Conservation (phyloP, 495 filamentous ascomycete genomes). For the Letharia columbiana region DNA sequence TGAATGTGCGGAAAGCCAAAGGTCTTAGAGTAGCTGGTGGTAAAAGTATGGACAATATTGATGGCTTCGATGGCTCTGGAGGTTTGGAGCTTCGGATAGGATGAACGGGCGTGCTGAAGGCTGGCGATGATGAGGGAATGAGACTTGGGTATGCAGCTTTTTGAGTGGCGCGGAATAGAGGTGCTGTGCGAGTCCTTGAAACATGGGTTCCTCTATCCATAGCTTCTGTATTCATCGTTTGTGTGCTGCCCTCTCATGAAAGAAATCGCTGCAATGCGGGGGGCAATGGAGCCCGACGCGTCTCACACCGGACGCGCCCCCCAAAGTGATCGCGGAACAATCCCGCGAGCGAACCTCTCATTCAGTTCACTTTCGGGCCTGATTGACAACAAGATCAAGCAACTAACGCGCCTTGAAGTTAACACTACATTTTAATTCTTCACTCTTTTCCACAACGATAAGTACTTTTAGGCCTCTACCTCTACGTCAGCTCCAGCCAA, state of each 20-base stretch:
- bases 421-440: not conserved
- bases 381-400: not conserved
- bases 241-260: not conserved
- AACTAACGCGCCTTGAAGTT: not conserved
- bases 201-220: constrained; percentile 1
- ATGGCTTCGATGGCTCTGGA: constrained; percentile 51
- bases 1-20: constrained; percentile 90
- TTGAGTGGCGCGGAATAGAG: constrained; percentile 23
- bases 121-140: constrained; percentile 82
- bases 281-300: not conserved
- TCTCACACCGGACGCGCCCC: not conserved
- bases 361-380: not conserved
- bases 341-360: not conserved
- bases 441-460: not conserved
- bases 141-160: constrained; percentile 38
- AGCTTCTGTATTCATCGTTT: not conserved
- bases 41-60: constrained; percentile 79
- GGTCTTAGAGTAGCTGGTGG: constrained; percentile 81
- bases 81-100: constrained; percentile 46
- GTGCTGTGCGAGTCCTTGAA: constrained; percentile 17
- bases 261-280: not conserved
- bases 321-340: not conserved
- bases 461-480: not conserved
- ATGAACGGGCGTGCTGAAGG: constrained; percentile 74
- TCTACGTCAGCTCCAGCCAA: not conserved